These are phyloP conservation scores for Candida ipomoeae DNA, from an alignment of 805 yeast species.

Conservation along the genomic window DNA sequence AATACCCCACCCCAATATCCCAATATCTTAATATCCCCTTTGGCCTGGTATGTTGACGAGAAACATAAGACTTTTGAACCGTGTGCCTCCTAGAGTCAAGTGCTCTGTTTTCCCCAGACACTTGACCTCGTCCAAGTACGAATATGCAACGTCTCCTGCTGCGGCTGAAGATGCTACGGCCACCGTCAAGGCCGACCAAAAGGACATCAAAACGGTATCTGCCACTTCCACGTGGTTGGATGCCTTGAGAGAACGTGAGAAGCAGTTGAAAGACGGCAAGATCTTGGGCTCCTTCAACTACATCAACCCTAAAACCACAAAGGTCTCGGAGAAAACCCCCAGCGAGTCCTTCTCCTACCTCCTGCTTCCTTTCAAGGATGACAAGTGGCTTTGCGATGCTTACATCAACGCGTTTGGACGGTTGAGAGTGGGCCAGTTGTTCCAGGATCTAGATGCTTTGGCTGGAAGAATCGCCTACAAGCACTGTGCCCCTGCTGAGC, in stretches of 20 bases:
- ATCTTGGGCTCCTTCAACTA: constrained; percentile 67
- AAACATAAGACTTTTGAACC: neutral
- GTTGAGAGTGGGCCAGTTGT: constrained; percentile 84
- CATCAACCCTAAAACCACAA: constrained; percentile 66
- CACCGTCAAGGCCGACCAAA: constrained; percentile 59
- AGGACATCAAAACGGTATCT: constrained; percentile 45
- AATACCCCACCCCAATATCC: neutral
- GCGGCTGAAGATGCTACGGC: constrained; percentile 73
- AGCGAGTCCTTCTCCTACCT: constrained; percentile 71
- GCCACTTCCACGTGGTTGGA: constrained; percentile 77
- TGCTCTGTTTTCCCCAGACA: neutral
- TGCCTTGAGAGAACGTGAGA: constrained; percentile 70
- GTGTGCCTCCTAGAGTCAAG: neutral
- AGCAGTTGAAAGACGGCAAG: constrained; percentile 69
- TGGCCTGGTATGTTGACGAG: neutral
- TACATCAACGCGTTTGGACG: constrained; percentile 91
- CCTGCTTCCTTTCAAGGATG: constrained; percentile 78
- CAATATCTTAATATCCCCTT: too few relatives aligned
- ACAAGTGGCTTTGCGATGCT: constrained; percentile 75
- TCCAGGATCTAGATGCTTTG: constrained; percentile 89
- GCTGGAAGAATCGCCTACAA: constrained; percentile 92
- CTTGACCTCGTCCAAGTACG: constrained; percentile 5
- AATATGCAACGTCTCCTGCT: constrained; percentile 44
- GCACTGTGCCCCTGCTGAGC: constrained; percentile 93
- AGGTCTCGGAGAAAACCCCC: constrained; percentile 68